Conservation (phyloP, 2,329 filamentous ascomycete species). For the Fusarium oxysporum region DNA sequence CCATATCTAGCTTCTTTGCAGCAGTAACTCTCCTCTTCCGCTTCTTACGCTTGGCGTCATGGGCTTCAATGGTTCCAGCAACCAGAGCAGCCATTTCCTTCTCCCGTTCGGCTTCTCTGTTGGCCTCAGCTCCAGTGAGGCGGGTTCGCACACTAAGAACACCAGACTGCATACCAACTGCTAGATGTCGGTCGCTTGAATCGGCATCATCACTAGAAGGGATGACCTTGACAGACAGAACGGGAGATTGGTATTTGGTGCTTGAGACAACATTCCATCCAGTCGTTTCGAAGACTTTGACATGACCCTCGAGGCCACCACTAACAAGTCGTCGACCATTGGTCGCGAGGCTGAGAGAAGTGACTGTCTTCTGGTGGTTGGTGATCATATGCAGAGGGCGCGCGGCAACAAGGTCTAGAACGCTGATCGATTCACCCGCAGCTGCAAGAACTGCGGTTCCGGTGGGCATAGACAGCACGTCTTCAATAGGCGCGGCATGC, state of each 20-base stretch:
- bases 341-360: constrained; percentile 83
- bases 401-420: constrained; percentile 91
- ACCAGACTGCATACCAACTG: constrained; percentile 94
- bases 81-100: constrained; percentile 88
- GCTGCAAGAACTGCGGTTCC: constrained; percentile 89
- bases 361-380: constrained; percentile 98
- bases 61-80: constrained; percentile 80
- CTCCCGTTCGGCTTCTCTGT: constrained; percentile 78
- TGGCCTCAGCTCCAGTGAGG: constrained; percentile 84
- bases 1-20: constrained; percentile 75
- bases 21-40: constrained; percentile 68
- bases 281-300: constrained; percentile 95
- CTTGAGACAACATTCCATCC: constrained; percentile 97
- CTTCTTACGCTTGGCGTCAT: constrained; percentile 78
- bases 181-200: constrained; percentile 89
- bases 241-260: constrained; percentile 91
- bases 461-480: constrained; percentile 86
- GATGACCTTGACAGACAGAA: constrained; percentile 85
- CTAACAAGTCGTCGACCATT: constrained; percentile 84
- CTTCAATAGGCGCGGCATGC: constrained; percentile 89
- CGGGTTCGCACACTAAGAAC: constrained; percentile 91
- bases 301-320: constrained; percentile 91
- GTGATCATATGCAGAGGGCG: constrained; percentile 87
- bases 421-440: constrained; percentile 86
- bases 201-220: constrained; percentile 50